Evolutionary conservation across 75 land plant species (phyloP), one percentile per base, ranked within the genome.

Genomic region (Selaginella tamariscina): DNA sequence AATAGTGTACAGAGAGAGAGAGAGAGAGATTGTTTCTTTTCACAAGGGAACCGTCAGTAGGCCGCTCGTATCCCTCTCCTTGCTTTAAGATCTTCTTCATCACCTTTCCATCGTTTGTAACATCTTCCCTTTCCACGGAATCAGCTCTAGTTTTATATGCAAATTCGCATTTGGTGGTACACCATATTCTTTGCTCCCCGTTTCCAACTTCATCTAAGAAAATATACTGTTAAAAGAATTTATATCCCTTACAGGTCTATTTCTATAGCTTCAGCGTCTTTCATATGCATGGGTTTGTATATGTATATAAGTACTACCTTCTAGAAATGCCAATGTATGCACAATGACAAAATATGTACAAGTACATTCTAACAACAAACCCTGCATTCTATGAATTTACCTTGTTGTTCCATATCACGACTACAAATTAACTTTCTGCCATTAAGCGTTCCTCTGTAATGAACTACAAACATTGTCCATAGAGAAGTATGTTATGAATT

Each of bases 131-230:
- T 83, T 86, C 72, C 82, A 77, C 13, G 85, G 79, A 22, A 81
- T 31, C 64, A 86, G 59, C 49, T 83, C 86, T 29, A 83, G 65
- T 55, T 79, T 78, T 67, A 83, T 75, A 26, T 30, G 22, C 54
- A 86, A 60, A 8, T 67, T 67, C 26, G 86, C 74, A 66, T 78
- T 81, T 76, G 80, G 75, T 2, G 85, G 84, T 56, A 86, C 69
- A 39, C 49, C 49, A 15, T 39, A 15, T 39, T 5, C 49, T 15
- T 70, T 75, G 33, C 33, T 66, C 26, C 85, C 86, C 8, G 63
- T 32, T 54, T 78, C 86, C 86, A 81, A 83, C 83, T 1, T 80
- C 89, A 81, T 86, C 89, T 86, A 80, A 72, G 75, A 8, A 31
- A 57, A n/a, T n/a, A n/a, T n/a, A n/a, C n/a, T n/a, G n/a, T n/a